phyloP scores from a whole-genome alignment of 1,139 yeast genomes.

The Petasospora fabianii region DNA sequence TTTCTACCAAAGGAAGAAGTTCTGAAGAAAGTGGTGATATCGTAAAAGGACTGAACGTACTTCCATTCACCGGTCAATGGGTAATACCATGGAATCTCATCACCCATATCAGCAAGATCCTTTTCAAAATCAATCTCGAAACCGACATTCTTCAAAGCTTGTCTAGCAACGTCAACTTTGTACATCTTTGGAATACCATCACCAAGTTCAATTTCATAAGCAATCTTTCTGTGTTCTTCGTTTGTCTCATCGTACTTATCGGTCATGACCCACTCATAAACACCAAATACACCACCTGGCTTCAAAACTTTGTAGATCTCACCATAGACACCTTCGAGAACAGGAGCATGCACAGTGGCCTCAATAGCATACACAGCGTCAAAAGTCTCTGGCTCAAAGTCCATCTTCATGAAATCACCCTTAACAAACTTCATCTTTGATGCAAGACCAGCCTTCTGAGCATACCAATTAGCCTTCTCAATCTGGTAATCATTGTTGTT shows the following conservation, averaged over 20 bases:
- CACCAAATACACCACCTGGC: constrained; percentile 98
- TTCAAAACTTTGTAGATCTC: constrained; percentile 94
- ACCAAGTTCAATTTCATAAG: constrained; percentile 96
- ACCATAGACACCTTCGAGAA: constrained; percentile 90
- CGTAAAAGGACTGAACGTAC: constrained; percentile 75
- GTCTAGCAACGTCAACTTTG: constrained; percentile 75
- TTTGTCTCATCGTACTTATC: constrained; percentile 85
- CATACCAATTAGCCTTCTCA: constrained; percentile 83
- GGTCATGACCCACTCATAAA: constrained; percentile 99
- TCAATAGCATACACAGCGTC: constrained; percentile 98
- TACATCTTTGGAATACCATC: constrained; percentile 99
- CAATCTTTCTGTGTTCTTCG: constrained; percentile 88
- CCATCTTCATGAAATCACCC: constrained; percentile 99
- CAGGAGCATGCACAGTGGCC: constrained; percentile 98
- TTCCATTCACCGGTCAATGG: constrained; percentile 94
- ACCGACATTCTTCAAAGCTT: constrained; percentile 85
- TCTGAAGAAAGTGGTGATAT: constrained; percentile 82
- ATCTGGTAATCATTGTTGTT: constrained; percentile 98
- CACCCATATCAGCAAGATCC: constrained; percentile 82
- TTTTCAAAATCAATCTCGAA: constrained; percentile 71
- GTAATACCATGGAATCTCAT: constrained; percentile 95
- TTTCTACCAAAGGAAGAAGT: constrained; percentile 84
- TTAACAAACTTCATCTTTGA: constrained; percentile 82
- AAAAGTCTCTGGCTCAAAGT: constrained; percentile 80
- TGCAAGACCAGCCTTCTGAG: constrained; percentile 60